Evolutionary conservation across 148 eudicot species (phyloP), one percentile per base, ranked within the genome.

Genomic region (Chenopodium formosanum): DNA sequence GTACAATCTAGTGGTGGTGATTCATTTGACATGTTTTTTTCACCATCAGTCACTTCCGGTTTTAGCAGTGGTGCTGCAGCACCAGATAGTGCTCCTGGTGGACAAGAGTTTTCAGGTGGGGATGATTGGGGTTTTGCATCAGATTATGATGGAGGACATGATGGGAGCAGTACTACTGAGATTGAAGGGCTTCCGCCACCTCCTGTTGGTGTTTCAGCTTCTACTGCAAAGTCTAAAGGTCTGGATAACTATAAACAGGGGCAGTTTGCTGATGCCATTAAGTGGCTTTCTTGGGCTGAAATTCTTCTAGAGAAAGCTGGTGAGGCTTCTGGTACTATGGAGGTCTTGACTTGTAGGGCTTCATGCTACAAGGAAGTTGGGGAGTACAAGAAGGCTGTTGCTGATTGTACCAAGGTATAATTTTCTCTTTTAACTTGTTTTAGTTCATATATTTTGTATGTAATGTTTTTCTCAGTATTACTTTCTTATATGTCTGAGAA

Each of bases 261-360:
- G 52, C 98, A 93, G 66, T 95, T 84, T 87, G 91, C 96, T 20
- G 97, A 95, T 92, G 98, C 98, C 52, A 95, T 95, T 56, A 95
- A 95, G 83, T 95, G 98, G 98, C 92, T 95, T 77, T 95, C 97
- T 82, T 95, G 98, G 98, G 97, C 98, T 84, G 90, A 90, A 63
- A 63, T 91, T 83, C 97, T 95, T 75, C 84, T 90, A 1, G 97
- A 88, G 82, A 92, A 89, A 89, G 80, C 88, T 56, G 89, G 92
- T 77, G 91, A 93, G 65, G 80, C 74, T 83, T 83, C 79, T 79
- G 88, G 92, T 23, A 83, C 83, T 12, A 86, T 79, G 82, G 99
- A 95, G 82, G 97, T 90, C 44, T 88, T 95, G 75, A 83, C 91
- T 44, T 86, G 92, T 77, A 88, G 99, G 80, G 99, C 97, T 62